Conservation (phyloP, 1,284 basidiomycete genomes). For the Xerocomus cyaneibrunnescens region DNA sequence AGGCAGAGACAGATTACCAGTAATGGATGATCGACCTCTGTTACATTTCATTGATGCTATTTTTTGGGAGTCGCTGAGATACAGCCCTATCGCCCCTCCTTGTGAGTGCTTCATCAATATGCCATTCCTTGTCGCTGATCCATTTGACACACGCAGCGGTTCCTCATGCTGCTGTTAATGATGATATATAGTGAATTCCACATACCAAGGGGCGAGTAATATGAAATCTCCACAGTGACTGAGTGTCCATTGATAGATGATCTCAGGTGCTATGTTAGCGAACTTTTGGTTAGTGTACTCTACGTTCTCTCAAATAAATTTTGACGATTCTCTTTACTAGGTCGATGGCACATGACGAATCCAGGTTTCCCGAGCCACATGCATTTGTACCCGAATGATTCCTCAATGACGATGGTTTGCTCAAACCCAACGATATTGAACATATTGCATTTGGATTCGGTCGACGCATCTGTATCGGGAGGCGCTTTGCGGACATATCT, state of each 20-base stretch:
- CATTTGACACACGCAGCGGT: slow-evolving; percentile 1
- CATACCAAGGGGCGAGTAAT: slow-evolving; percentile 15
- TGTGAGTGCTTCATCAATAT: slow-evolving; percentile 1
- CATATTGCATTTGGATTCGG: slow-evolving; percentile 17
- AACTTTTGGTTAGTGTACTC: slow-evolving; percentile 12
- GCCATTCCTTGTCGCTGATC: not conserved
- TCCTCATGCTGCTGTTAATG: slow-evolving; percentile 9
- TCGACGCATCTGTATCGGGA: slow-evolving; percentile 13
- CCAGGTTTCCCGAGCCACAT: slow-evolving; percentile 7
- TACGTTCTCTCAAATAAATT: no score
- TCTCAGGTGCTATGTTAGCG: slow-evolving; percentile 7
- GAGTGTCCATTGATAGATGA: not conserved
- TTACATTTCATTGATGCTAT: slow-evolving; percentile 35
- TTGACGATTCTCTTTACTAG: not conserved
- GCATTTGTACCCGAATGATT: slow-evolving; percentile 17
- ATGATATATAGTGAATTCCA: slow-evolving; percentile 17
- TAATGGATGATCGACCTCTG: slow-evolving; percentile 26
- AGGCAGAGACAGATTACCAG: slow-evolving; percentile 29
- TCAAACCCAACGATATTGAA: slow-evolving; percentile 10
- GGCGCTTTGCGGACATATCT: slow-evolving; percentile 15
- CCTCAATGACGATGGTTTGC: slow-evolving; percentile 12
- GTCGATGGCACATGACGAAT: slow-evolving; percentile 13
- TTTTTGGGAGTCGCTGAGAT: slow-evolving; percentile 27
- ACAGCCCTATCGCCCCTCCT: slow-evolving; percentile 5
- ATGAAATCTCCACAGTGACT: accelerated